These are phyloP conservation scores for Capronia epimyces DNA, from an alignment of 2,329 filamentous ascomycete genomes.

Conservation along the genomic window DNA sequence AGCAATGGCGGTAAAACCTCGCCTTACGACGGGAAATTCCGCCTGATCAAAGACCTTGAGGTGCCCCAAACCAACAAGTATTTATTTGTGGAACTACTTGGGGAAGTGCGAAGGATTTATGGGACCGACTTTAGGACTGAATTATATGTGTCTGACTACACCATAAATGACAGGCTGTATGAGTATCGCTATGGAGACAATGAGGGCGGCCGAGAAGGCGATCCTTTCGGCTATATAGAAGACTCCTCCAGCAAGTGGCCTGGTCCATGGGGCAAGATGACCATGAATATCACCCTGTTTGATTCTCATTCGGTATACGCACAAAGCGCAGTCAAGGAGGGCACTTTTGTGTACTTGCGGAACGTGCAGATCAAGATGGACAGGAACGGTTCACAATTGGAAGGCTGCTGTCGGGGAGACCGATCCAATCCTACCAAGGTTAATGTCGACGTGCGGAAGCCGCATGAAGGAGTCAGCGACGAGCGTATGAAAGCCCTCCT, in stretches of 20 bases:
- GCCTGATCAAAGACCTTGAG: slow-evolving; percentile 58
- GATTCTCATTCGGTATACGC: slow-evolving; percentile 60
- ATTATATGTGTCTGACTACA: slow-evolving; percentile 79
- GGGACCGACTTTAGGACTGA: slow-evolving; percentile 47
- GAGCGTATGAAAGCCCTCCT: slow-evolving; percentile 53
- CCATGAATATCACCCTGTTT: slow-evolving; percentile 66
- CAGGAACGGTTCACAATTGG: slow-evolving; percentile 52
- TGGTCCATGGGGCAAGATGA: slow-evolving; percentile 68
- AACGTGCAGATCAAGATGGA: slow-evolving; percentile 68
- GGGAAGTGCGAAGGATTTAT: slow-evolving; percentile 61
- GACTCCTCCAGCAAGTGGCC: slow-evolving; percentile 51
- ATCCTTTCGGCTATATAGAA: slow-evolving; percentile 52
- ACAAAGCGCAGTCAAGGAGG: slow-evolving; percentile 51
- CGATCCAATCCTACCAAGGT: slow-evolving; percentile 47
- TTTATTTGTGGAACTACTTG: slow-evolving; percentile 63
- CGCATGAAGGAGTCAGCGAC: slow-evolving; percentile 37
- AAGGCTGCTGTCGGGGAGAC: slow-evolving; percentile 67
- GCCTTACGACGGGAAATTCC: slow-evolving; percentile 47
- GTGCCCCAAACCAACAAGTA: slow-evolving; percentile 27
- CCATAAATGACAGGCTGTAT: slow-evolving; percentile 61
- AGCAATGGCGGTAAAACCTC: slow-evolving; percentile 12
- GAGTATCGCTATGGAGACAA: slow-evolving; percentile 43
- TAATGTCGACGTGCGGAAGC: slow-evolving; percentile 52
- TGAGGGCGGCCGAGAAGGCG: slow-evolving; percentile 43
- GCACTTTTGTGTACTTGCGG: slow-evolving; percentile 57